These are phyloP conservation scores for Vigna angularis DNA, from an alignment of 306 rosid genomes.

Conservation along the genomic window DNA sequence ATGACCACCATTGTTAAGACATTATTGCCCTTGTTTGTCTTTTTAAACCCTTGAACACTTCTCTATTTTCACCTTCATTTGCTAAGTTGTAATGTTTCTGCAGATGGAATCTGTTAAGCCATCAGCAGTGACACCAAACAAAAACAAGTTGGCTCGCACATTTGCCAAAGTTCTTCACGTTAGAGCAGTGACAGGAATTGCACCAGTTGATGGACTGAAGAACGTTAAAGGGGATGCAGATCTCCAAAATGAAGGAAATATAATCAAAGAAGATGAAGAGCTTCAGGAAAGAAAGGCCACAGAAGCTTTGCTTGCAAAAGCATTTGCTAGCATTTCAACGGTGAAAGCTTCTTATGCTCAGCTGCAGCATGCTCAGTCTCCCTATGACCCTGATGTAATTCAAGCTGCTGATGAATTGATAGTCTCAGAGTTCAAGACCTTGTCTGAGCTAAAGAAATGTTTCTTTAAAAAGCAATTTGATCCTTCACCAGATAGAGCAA, in stretches of 20 bases:
- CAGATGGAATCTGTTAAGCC: constrained; percentile 81
- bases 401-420: constrained; percentile 68
- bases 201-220: constrained; percentile 60
- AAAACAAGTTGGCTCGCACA: constrained; percentile 68
- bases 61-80: constrained; percentile 25
- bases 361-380: constrained; percentile 76
- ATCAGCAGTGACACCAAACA: constrained; percentile 62
- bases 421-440: constrained; percentile 64
- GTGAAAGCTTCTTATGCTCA: constrained; percentile 85
- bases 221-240: constrained; percentile 52
- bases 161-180: constrained; percentile 78
- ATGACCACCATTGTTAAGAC: constrained; percentile 47
- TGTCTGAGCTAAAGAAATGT: constrained; percentile 81
- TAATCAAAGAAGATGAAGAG: constrained; percentile 56
- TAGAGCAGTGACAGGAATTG: constrained; percentile 56
- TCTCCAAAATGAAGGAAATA: constrained; percentile 40
- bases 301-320: constrained; percentile 70
- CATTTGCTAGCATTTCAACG: constrained; percentile 76
- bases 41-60: constrained; percentile 29
- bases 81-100: constrained; percentile 36
- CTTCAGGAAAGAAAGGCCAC: constrained; percentile 55
- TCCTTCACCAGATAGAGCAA: constrained; percentile 64
- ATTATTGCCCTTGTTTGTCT: constrained; percentile 43
- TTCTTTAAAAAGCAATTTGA: constrained; percentile 70
- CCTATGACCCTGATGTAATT: constrained; percentile 78